These are phyloP conservation scores for Wickerhamomyces bovis DNA, from an alignment of 805 yeast species.

Conservation along the genomic window DNA sequence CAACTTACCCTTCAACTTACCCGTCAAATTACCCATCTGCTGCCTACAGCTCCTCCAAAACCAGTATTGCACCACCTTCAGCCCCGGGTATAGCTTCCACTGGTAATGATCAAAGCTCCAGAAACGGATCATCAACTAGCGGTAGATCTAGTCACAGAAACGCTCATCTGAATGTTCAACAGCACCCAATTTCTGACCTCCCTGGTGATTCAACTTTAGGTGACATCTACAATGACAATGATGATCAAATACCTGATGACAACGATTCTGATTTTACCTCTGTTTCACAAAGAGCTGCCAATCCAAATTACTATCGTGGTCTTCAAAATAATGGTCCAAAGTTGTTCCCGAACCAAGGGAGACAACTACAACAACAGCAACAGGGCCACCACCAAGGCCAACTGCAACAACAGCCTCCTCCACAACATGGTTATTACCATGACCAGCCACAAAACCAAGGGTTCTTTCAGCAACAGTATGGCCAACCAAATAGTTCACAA, in stretches of 20 bases:
- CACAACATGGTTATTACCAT: background rate
- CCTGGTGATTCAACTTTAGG: background rate
- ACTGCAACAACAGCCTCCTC: slow-evolving; percentile 10
- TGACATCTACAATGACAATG: slow-evolving; percentile 9
- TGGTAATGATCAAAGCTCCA: background rate
- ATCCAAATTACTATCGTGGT: slow-evolving; percentile 46
- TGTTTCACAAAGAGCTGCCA: slow-evolving; percentile 70
- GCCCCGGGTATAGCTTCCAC: background rate
- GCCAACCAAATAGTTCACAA: background rate
- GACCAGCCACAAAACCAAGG: slow-evolving; percentile 1
- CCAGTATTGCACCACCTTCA: background rate
- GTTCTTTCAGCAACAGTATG: background rate
- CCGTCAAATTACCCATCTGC: slow-evolving; percentile 16
- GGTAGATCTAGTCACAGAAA: background rate
- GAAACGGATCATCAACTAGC: background rate
- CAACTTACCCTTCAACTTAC: no score
- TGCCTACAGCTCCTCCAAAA: slow-evolving; percentile 4
- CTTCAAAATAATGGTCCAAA: slow-evolving; percentile 23
- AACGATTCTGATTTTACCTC: slow-evolving; percentile 64
- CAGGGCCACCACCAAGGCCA: slow-evolving; percentile 3
- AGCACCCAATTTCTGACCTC: slow-evolving; percentile 7
- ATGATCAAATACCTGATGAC: slow-evolving; percentile 19
- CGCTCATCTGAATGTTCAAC: background rate
- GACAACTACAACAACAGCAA: slow-evolving; percentile 6
- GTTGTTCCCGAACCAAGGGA: slow-evolving; percentile 17